phyloP scores from a whole-genome alignment of 306 rosid genomes.

The Phaseolus lunatus region DNA sequence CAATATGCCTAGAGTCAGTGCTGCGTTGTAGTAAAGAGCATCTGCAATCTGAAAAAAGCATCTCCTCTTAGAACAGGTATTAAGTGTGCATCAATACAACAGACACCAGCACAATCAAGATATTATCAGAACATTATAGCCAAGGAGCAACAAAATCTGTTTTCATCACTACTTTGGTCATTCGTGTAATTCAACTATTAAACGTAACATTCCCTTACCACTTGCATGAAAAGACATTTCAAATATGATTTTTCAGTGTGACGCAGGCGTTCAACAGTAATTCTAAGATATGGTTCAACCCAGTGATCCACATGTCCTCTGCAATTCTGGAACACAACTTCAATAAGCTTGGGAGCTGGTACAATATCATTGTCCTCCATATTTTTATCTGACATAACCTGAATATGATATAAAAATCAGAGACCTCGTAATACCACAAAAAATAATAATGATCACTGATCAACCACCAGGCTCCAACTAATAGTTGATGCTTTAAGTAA shows the following conservation, averaged over 20 bases:
- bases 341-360: constrained; percentile 95
- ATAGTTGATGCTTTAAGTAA: constrained; percentile 23
- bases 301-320: constrained; percentile 94
- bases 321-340: constrained; percentile 88
- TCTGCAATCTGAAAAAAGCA: constrained; percentile 74
- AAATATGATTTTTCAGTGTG: constrained; percentile 74
- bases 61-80: constrained; percentile 13
- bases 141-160: background rate
- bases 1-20: constrained; percentile 74
- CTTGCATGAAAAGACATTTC: constrained; percentile 92
- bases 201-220: constrained; percentile 62
- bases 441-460: constrained; percentile 1
- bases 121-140: background rate
- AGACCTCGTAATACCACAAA: constrained; percentile 23
- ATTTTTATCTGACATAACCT: constrained; percentile 84
- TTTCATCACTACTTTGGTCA: background rate
- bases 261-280: constrained; percentile 75
- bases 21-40: constrained; percentile 86
- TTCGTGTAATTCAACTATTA: background rate
- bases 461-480: constrained; percentile 21
- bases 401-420: constrained; percentile 37
- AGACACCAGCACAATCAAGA: constrained; percentile 22
- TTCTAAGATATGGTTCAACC: constrained; percentile 92
- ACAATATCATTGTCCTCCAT: constrained; percentile 89
- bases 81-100: too few relatives aligned